phyloP scores from a whole-genome alignment of 2,329 filamentous ascomycete genomes.

The Xylariaceae sp. region DNA sequence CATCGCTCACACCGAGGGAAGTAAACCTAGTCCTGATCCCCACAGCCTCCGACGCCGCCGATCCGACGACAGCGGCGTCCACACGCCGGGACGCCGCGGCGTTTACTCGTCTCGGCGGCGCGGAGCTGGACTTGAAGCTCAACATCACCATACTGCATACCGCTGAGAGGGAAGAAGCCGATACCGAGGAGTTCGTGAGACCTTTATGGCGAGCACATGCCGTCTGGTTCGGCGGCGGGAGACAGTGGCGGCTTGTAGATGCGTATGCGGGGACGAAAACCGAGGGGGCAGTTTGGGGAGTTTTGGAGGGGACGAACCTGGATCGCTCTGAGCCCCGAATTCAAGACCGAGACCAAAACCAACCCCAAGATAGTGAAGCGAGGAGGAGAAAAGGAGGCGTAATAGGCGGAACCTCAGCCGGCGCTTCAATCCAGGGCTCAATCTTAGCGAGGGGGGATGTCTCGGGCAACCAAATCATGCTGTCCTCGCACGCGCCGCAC shows the following conservation, averaged over 20 bases:
- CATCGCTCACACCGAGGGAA: too few species aligned
- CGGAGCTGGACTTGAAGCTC: too few species aligned
- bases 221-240: conserved; percentile 32
- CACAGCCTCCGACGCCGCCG: conserved; percentile 30
- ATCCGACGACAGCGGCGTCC: conserved; percentile 24
- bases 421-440: conserved; percentile 31
- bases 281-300: conserved; percentile 26
- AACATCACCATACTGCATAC: conserved; percentile 32
- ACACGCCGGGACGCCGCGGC: conserved; percentile 22
- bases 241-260: conserved; percentile 33
- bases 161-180: conserved; percentile 27
- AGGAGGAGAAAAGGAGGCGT: conserved; percentile 27
- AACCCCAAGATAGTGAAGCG: too few species aligned
- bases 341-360: too few species aligned
- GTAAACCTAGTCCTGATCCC: conserved; percentile 31
- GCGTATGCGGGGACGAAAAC: conserved; percentile 31
- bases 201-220: conserved; percentile 24
- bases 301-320: too few species aligned
- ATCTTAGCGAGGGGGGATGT: conserved; percentile 32
- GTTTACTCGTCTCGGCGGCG: conserved; percentile 28
- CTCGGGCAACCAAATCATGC: conserved; percentile 28
- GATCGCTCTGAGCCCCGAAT: too few species aligned
- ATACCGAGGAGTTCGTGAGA: conserved; percentile 30
- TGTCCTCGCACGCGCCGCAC: conserved; percentile 32
- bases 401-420: conserved; percentile 29